Evolutionary conservation across 208 protist genomes (phyloP), one percentile per base, ranked within the genome.

Genomic region (Trypanosoma brucei): DNA sequence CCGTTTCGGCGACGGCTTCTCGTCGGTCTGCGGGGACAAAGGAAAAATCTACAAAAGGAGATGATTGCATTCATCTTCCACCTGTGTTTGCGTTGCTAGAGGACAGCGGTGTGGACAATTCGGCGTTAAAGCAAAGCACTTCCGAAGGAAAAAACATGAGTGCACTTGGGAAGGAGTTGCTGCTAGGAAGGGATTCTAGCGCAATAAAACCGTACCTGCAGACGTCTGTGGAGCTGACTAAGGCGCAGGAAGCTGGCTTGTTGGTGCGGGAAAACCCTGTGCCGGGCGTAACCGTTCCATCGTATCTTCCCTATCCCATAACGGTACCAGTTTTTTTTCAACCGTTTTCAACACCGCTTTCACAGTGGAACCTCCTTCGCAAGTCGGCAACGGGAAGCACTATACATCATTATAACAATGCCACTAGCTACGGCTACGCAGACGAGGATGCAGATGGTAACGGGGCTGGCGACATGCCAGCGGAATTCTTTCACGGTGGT

Each of bases 281-380:
- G 8, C 81, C 76, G 0, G 84, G 85, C 22, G 76, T 77, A 36
- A 89, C 72, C 42, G 81, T 92, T 56, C 85, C 85, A 22, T 52
- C 59, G 14, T 88, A 84, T 72, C 59, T 91, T 45, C 81, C 83
- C 8, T 83, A 76, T 52, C 85, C 88, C 3, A 72, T 92, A 33
- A 55, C 60, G 46, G 73, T 89, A 5, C 63, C 69, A 39, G 50
- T 57, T 63, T 94, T 86, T 65, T 94, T 94, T 46, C 84, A 92
- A 70, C 79, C 84, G 38, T 94, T 92, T 68, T 83, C 66, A 56
- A 92, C 88, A 1, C 13, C 68, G 2, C 73, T 79, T 11, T 45
- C 76, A 31, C 71, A 87, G 70, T 94, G 88, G 86, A 94, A 92
- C 48, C 37, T 94, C 35, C 70, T 94, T 55, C 76, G 82, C n/a